These are phyloP conservation scores for Amphirosellinia nigrospora DNA, from an alignment of 495 filamentous ascomycete species.

Conservation along the genomic window DNA sequence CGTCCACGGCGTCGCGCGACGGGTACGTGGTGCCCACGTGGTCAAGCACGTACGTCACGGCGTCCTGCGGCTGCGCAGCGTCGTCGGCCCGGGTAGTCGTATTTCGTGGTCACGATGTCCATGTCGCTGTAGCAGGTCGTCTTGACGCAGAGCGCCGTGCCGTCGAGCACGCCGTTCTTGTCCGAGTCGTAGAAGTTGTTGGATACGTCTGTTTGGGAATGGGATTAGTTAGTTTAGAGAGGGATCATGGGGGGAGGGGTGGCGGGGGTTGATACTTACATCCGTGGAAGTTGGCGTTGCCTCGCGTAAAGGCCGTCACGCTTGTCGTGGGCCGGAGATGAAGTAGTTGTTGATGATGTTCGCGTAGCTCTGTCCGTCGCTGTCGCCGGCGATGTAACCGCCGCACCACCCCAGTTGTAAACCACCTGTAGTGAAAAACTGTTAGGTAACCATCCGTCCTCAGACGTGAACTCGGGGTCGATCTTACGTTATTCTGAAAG, in stretches of 20 bases:
- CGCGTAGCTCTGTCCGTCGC: constrained; percentile 41
- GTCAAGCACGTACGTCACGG: constrained; percentile 31
- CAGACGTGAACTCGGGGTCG: background rate
- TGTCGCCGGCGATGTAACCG: constrained; percentile 46
- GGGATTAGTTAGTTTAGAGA: too few species aligned
- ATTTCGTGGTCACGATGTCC: constrained; percentile 28
- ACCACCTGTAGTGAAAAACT: constrained; percentile 31
- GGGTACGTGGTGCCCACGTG: constrained; percentile 33
- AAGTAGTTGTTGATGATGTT: constrained; percentile 54
- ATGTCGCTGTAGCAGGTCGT: constrained; percentile 36
- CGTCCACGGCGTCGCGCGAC: constrained; percentile 32
- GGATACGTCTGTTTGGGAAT: constrained; percentile 37
- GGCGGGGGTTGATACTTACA: constrained; percentile 31
- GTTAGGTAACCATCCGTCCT: background rate
- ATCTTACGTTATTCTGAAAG: constrained; percentile 37
- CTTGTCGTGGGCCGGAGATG: constrained; percentile 48
- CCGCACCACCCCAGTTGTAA: constrained; percentile 48
- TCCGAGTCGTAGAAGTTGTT: constrained; percentile 50
- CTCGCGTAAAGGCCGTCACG: constrained; percentile 42
- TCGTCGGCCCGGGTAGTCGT: constrained; percentile 31
- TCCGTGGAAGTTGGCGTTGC: constrained; percentile 43
- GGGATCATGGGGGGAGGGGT: too few species aligned
- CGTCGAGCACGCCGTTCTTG: constrained; percentile 44
- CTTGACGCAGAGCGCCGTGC: constrained; percentile 39
- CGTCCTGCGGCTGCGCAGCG: constrained; percentile 28